Evolutionary conservation across 768 basidiomycete species (phyloP), one percentile per base, ranked within the genome.

Genomic region (Phlebiopsis gigantea): DNA sequence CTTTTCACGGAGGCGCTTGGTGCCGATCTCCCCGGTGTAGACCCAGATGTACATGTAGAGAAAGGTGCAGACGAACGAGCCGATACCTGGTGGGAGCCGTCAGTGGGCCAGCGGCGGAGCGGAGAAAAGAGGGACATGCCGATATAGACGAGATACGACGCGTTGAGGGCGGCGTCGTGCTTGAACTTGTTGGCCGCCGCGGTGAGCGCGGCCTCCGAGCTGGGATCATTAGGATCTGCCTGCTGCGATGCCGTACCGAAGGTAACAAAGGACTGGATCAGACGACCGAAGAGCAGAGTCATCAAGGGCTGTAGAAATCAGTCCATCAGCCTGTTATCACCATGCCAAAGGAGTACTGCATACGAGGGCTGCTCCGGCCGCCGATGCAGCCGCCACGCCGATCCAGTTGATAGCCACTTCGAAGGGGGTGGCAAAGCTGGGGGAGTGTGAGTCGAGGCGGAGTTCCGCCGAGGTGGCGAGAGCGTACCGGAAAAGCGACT

Each of bases 201-300:
- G 28, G 25, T 3, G 12, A 61, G 39, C 4, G 21, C 22, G 14
- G 47, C 51, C 19, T 28, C 24, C 12, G 49, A 42, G 5, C 26
- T 30, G n/a, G 46, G 25, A 17, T 46, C 22, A 8, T n/a, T n/a
- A 3, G 46, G 42, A 12, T 57, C 17, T 22, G 59, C 45, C 8
- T 42, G 8, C 5, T 69, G 45, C 29, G 77, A 29, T 10, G 70
- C 62, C 0, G 25, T 57, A 7, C 73, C 72, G 63, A 92, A 92
- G 10, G 62, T 54, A 64, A 92, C 86, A 70, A 92, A 93, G 34
- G 77, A 71, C 63, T 90, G 79, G 0, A 87, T 87, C 48, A 95
- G 81, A 46, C 82, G 83, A 34, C 93, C 93, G 68, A 97, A 96
- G 41, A 97, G 78, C 53, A 97, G 72, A 60, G 82, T 83, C 87